Conservation (phyloP, 169 alveolate species). For the Eimeria acervulina region DNA sequence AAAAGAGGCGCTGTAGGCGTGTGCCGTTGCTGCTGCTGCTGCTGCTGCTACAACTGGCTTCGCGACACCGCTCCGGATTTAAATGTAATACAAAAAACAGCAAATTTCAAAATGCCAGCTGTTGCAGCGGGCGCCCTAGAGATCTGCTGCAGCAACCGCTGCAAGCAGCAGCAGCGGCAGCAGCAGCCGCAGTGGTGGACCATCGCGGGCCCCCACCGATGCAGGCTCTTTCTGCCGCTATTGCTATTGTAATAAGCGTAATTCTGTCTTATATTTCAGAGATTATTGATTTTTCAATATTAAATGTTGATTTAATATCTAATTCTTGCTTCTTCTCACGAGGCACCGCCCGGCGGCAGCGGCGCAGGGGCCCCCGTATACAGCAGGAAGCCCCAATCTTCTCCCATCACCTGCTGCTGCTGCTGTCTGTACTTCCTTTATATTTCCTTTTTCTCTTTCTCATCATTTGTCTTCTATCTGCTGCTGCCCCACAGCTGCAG, state of each 20-base stretch:
- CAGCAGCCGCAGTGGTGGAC: constrained; percentile 54
- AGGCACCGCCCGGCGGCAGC: background rate
- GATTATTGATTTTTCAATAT: background rate
- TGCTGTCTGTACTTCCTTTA: background rate
- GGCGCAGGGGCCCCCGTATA: constrained; percentile 37
- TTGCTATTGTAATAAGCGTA: background rate
- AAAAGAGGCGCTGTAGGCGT: constrained; percentile 35
- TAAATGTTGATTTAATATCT: background rate
- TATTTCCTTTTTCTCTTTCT: background rate
- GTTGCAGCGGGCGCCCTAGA: constrained; percentile 14
- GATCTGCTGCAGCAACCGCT: constrained; percentile 5
- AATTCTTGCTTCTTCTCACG: background rate
- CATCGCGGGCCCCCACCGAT: background rate
- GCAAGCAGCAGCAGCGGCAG: constrained; percentile 45
- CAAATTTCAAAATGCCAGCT: background rate
- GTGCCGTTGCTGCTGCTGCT: constrained; percentile 33
- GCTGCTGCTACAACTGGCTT: constrained; percentile 26
- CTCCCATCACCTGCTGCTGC: background rate
- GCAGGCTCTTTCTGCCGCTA: background rate
- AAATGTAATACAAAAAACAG: background rate
- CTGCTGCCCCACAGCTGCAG: constrained; percentile 39
- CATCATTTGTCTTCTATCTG: background rate
- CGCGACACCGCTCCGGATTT: background rate
- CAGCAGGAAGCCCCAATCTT: constrained; percentile 2
- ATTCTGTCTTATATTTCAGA: background rate